Evolutionary conservation across 139 green algal species (phyloP).

Genomic region (Micractinium sp.): DNA sequence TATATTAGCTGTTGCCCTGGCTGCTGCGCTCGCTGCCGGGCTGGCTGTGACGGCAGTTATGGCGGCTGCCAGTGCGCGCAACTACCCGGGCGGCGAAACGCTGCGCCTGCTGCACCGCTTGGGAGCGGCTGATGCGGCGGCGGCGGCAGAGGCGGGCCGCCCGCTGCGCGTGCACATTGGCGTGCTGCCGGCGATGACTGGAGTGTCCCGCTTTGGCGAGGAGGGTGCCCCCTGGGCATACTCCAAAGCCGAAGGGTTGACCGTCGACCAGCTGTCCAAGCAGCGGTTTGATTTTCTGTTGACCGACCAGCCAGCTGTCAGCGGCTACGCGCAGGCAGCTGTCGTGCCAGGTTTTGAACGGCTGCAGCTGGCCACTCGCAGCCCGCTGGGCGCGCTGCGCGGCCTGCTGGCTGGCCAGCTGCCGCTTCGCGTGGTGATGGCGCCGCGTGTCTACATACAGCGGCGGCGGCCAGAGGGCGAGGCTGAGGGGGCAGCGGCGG

Average conservation of each 20-base stretch:
- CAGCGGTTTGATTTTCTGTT: constrained; percentile 56
- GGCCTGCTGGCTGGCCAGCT: constrained; percentile 15
- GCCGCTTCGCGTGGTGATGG: constrained; percentile 25
- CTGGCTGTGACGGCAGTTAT: constrained; percentile 33
- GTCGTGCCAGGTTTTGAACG: constrained; percentile 40
- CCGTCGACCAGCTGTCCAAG: constrained; percentile 4
- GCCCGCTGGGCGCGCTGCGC: neutral
- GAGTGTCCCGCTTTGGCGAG: constrained; percentile 76
- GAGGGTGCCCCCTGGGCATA: constrained; percentile 56
- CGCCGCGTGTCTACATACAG: constrained; percentile 45
- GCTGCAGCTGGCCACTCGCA: neutral
- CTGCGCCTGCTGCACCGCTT: constrained; percentile 59
- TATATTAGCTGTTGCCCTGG: neutral
- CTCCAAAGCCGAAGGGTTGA: constrained; percentile 58
- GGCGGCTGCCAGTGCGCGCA: constrained; percentile 43
- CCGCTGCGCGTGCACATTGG: constrained; percentile 70
- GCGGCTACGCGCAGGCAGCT: constrained; percentile 42
- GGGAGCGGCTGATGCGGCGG: neutral
- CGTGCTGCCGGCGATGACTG: constrained; percentile 72
- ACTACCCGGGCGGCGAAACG: constrained; percentile 77
- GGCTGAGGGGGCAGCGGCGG: neutral
- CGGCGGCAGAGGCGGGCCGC: neutral
- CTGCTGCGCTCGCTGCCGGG: neutral
- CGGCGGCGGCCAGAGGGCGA: neutral
- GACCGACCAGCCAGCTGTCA: constrained; percentile 32